phyloP scores from a whole-genome alignment of 345 rosid genomes.

The Gossypium herbaceum region DNA sequence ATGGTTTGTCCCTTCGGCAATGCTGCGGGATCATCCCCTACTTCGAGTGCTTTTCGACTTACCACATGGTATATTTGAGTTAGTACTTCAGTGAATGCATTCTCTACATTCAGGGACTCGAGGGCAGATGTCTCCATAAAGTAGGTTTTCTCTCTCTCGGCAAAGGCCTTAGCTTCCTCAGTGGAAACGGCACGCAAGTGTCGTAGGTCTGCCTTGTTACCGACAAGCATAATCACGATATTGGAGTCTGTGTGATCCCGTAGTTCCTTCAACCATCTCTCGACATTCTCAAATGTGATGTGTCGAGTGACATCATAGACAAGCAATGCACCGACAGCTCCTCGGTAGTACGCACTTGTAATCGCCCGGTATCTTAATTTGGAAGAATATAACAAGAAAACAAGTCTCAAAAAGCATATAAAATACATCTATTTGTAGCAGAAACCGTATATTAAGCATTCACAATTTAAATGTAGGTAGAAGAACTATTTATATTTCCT shows the following conservation, averaged over 20 bases:
- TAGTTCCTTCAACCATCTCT: conserved; percentile 90
- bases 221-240: conserved; percentile 84
- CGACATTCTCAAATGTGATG: conserved; percentile 79
- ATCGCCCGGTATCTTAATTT: conserved; percentile 71
- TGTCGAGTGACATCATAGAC: conserved; percentile 81
- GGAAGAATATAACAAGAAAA: conserved; percentile 8
- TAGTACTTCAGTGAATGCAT: conserved; percentile 77
- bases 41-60: conserved; percentile 61
- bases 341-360: conserved; percentile 89
- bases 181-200: conserved; percentile 77
- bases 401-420: not conserved
- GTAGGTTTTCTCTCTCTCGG: conserved; percentile 66
- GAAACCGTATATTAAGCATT: not conserved
- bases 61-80: conserved; percentile 75
- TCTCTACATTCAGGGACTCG: conserved; percentile 72
- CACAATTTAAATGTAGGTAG: not conserved
- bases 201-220: conserved; percentile 82
- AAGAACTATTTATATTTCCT: not conserved
- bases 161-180: conserved; percentile 64
- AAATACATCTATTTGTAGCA: not conserved
- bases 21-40: conserved; percentile 59
- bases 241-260: conserved; percentile 79
- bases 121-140: conserved; percentile 95
- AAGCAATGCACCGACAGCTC: conserved; percentile 86
- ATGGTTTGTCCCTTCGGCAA: conserved; percentile 70